These are phyloP conservation scores for Eucalyptus melliodora DNA, from an alignment of 345 rosid genomes.

Conservation along the genomic window DNA sequence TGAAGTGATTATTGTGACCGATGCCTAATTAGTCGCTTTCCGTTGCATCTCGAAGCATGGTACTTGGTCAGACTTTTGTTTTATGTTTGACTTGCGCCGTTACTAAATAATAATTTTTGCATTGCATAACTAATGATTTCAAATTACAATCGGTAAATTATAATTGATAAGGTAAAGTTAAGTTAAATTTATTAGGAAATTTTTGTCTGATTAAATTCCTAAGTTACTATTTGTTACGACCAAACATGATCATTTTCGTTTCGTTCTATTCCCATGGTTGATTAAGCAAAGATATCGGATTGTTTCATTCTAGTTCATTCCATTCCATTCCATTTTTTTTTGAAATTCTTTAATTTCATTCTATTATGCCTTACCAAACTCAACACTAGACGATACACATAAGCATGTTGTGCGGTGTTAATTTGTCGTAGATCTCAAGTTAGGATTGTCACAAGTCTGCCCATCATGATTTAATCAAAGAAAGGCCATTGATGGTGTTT, in stretches of 20 bases:
- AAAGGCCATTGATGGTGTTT: not conserved
- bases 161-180: not conserved
- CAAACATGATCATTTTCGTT: not conserved
- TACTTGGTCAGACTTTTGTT: not conserved
- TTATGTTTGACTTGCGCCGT: not conserved
- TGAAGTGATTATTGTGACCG: not conserved
- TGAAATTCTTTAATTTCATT: not conserved
- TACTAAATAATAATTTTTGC: not conserved
- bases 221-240: accelerated
- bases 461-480: not conserved
- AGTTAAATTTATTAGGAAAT: not conserved
- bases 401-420: not conserved
- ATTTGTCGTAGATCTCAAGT: not conserved
- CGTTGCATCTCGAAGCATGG: not conserved
- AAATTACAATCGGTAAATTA: not conserved
- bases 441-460: not conserved
- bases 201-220: not conserved
- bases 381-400: not conserved
- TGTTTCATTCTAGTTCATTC: not conserved
- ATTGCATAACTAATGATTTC: not conserved
- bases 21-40: not conserved
- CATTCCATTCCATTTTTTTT: not conserved
- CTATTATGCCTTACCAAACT: not conserved
- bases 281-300: not conserved
- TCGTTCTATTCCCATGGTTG: not conserved